phyloP scores from a whole-genome alignment of 1,139 yeast genomes.

The Citeromyces hawaiiensis region DNA sequence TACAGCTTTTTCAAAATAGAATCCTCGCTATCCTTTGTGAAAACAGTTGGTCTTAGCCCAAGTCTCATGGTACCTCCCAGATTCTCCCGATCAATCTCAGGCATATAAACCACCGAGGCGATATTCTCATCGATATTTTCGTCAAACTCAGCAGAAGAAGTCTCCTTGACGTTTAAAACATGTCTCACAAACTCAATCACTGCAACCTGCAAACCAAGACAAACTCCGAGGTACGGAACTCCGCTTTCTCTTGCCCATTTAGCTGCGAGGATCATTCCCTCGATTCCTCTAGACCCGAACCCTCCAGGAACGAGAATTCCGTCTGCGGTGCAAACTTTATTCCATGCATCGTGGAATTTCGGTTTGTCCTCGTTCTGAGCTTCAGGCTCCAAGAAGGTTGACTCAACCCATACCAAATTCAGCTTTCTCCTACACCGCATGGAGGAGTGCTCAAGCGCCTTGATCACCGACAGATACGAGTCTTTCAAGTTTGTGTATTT shows the following conservation, averaged over 20 bases:
- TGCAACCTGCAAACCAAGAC: constrained; percentile 95
- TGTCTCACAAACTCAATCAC: constrained; percentile 87
- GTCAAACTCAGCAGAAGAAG: constrained; percentile 81
- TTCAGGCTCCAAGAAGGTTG: constrained; percentile 75
- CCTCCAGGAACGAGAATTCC: constrained; percentile 99
- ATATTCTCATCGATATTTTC: constrained; percentile 45
- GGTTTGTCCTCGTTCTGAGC: constrained; percentile 51
- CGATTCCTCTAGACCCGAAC: constrained; percentile 93
- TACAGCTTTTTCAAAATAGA: constrained; percentile 70
- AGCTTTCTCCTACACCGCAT: constrained; percentile 79
- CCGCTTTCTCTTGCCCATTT: constrained; percentile 94
- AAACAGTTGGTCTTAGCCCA: constrained; percentile 83
- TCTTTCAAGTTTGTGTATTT: constrained; percentile 94
- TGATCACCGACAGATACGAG: constrained; percentile 87
- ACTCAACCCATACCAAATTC: constrained; percentile 92
- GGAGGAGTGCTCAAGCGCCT: constrained; percentile 89
- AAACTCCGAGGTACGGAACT: constrained; percentile 91
- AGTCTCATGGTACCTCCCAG: constrained; percentile 99
- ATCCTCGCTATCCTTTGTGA: constrained; percentile 57
- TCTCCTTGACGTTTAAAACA: constrained; percentile 53
- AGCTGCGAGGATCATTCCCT: constrained; percentile 96
- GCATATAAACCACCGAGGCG: constrained; percentile 92
- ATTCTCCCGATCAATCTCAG: constrained; percentile 90
- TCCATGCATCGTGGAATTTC: constrained; percentile 93
- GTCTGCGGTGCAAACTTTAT: constrained; percentile 82